phyloP scores from a whole-genome alignment of 2,329 filamentous ascomycete species.

The Ophiostoma novo-ulmi region DNA sequence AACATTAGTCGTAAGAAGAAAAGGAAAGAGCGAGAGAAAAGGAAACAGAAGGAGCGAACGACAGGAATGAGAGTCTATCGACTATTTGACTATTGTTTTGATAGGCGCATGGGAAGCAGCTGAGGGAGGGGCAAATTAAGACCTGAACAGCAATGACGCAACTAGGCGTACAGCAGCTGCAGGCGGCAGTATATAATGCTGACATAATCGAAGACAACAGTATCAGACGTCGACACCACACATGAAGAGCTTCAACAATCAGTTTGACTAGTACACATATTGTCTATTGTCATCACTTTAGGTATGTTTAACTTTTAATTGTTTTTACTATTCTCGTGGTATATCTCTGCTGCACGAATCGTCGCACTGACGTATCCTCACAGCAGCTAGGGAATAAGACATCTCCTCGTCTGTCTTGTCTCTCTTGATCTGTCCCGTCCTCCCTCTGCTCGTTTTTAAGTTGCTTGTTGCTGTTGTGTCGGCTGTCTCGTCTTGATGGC shows the following conservation, averaged over 20 bases:
- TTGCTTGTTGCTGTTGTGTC: neutral
- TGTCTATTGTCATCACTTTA: neutral
- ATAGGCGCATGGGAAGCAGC: constrained; percentile 13
- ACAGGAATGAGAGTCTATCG: neutral
- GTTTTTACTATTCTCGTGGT: neutral
- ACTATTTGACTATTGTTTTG: neutral
- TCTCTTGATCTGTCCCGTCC: neutral
- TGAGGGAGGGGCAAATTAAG: constrained; percentile 20
- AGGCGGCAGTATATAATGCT: neutral
- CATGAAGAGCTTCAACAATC: neutral
- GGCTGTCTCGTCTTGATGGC: neutral
- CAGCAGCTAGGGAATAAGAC: neutral
- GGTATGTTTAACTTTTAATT: neutral
- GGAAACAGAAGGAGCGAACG: constrained; percentile 12
- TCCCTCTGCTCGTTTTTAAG: neutral
- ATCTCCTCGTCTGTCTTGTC: neutral
- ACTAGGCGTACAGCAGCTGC: constrained; percentile 10
- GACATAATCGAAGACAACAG: neutral
- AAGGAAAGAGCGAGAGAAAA: constrained; percentile 12
- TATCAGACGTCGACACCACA: neutral
- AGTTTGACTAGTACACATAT: neutral
- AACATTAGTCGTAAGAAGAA: constrained; percentile 7
- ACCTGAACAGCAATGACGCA: constrained; percentile 22
- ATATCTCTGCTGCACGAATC: neutral
- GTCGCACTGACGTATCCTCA: constrained; percentile 1